phyloP scores from a whole-genome alignment of 164 flowering plant genomes.

The Annona cherimola region DNA sequence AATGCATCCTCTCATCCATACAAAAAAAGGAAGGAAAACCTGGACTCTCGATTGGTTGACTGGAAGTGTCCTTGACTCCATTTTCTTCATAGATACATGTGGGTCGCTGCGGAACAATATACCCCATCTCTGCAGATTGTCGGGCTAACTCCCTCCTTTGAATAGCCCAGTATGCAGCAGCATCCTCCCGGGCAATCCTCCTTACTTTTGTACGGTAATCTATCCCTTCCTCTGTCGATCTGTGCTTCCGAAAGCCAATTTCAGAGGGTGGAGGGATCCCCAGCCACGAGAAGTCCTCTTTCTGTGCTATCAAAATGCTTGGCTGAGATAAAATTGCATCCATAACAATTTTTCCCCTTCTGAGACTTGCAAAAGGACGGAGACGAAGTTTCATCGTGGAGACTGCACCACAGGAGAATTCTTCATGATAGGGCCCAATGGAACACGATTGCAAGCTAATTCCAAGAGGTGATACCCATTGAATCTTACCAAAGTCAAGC shows the following conservation, averaged over 20 bases:
- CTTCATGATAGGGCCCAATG: slow-evolving; percentile 73
- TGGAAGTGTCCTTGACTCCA: slow-evolving; percentile 24
- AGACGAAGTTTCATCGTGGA: slow-evolving; percentile 69
- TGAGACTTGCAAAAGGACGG: slow-evolving; percentile 77
- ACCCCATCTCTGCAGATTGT: slow-evolving; percentile 74
- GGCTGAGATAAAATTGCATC: slow-evolving; percentile 88
- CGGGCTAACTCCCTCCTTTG: slow-evolving; percentile 67
- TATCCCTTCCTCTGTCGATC: slow-evolving; percentile 88
- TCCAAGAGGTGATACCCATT: slow-evolving; percentile 74
- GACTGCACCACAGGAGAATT: slow-evolving; percentile 86
- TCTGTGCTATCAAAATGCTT: slow-evolving; percentile 66
- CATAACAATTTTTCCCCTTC: slow-evolving; percentile 87
- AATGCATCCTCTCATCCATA: slow-evolving; percentile 61
- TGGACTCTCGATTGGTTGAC: slow-evolving; percentile 18
- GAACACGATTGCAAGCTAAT: slow-evolving; percentile 84
- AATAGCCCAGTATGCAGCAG: slow-evolving; percentile 45
- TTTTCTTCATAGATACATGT: slow-evolving; percentile 23
- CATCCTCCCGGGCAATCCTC: slow-evolving; percentile 85
- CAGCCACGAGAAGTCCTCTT: slow-evolving; percentile 83
- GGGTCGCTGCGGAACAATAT: slow-evolving; percentile 40
- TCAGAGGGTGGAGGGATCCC: slow-evolving; percentile 67
- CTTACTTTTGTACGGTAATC: slow-evolving; percentile 81
- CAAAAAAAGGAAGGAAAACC: slow-evolving; percentile 36
- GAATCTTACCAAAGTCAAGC: slow-evolving; percentile 68
- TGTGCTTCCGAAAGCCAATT: slow-evolving; percentile 39